phyloP scores from a whole-genome alignment of 2,329 filamentous ascomycete genomes.

The Cryphonectria parasitica region DNA sequence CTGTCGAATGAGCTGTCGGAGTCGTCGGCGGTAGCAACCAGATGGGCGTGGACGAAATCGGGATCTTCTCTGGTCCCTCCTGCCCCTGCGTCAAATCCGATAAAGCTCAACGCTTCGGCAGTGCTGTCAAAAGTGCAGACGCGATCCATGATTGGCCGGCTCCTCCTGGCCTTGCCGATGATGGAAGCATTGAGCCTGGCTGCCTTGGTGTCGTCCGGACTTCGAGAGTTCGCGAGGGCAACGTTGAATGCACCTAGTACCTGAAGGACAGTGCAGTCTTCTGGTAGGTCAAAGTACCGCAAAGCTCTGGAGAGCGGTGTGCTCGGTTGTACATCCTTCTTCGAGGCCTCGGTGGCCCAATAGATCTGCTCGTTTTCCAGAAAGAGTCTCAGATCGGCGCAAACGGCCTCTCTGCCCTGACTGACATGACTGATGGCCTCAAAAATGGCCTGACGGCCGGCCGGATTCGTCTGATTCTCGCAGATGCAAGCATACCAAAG shows the following conservation, averaged over 20 bases:
- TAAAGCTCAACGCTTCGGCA: constrained; percentile 32
- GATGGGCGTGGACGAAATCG: constrained; percentile 18
- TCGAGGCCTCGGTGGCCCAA: constrained; percentile 23
- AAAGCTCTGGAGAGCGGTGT: constrained; percentile 24
- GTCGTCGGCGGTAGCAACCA: constrained; percentile 19
- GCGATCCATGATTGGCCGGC: constrained; percentile 29
- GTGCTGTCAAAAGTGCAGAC: constrained; percentile 31
- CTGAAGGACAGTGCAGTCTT: background rate
- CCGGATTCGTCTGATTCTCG: constrained; percentile 33
- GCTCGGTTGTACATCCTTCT: constrained; percentile 10
- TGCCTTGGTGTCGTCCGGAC: constrained; percentile 7
- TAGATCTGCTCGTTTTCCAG: constrained; percentile 24
- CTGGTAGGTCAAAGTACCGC: constrained; percentile 13
- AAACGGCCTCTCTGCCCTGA: constrained; percentile 31
- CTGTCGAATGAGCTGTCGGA: constrained; percentile 21
- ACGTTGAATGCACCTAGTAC: constrained; percentile 30
- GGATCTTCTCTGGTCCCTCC: background rate
- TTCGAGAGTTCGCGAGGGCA: constrained; percentile 22
- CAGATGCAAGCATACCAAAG: constrained; percentile 36
- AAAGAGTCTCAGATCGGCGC: constrained; percentile 22
- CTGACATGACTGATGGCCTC: constrained; percentile 31
- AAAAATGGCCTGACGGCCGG: constrained; percentile 28
- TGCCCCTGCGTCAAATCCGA: constrained; percentile 27
- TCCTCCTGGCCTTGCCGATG: constrained; percentile 36
- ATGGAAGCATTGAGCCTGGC: constrained; percentile 36